Evolutionary conservation across 2,329 filamentous ascomycete genomes (phyloP), one percentile per base, ranked within the genome.

Genomic region (Zasmidium citrigriseum): DNA sequence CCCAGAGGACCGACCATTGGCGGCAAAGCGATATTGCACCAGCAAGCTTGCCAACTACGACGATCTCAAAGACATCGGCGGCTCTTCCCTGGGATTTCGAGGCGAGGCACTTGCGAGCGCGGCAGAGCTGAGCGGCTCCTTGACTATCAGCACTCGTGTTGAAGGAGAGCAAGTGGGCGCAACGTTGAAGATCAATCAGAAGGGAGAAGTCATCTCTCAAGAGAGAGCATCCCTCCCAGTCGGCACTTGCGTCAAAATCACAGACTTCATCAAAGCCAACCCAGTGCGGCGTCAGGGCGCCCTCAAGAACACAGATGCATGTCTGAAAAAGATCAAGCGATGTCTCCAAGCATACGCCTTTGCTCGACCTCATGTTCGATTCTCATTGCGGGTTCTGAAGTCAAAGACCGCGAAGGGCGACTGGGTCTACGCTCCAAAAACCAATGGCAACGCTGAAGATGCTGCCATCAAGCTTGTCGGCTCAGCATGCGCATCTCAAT

Each of bases 61-160:
- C 0, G 87, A 92, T 51, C 75, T 92, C 38, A 78, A 75, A 52
- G 71, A 68, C 1, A 75, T 87, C 20, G 85, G 83, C 7, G 81
- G 83, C 1, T 78, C 76, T 46, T 87, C 82, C 27, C 80, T 93
- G n/a, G 90, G 90, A 1, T 93, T 93, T 68, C 83, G 90, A 34
- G 90, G 90, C 20, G 85, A 91, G 68, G 89, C 89, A 16, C 76
- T 93, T 59, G 87, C 89, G 41, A 86, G 85, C 70, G 80, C 82
- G 58, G 87, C 84, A 59, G 79, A 82, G 45, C 70, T 90, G 57
- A 85, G 84, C 38, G 77, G 80, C 2, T 75, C 70, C 1, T 59
- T 92, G 46, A 77, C 75, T 7, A 76, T 92, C 52, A 88, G 80
- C 14, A 92, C 89, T 2, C 83, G 84, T 61, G 84, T 85, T 2